phyloP scores from a whole-genome alignment of 257 asterid species.

The Gynochthodes officinalis region DNA sequence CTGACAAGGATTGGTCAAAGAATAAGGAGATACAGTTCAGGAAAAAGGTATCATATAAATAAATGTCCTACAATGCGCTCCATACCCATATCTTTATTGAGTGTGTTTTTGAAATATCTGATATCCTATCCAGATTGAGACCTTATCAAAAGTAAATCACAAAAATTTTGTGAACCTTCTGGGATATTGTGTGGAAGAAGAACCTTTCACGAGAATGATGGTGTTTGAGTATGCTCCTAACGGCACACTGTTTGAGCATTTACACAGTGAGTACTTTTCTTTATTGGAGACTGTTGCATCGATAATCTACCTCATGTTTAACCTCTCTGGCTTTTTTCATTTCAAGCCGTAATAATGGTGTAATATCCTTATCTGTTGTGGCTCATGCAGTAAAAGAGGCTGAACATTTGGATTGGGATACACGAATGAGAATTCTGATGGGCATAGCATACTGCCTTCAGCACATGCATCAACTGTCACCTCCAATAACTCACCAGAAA shows the following conservation, averaged over 20 bases:
- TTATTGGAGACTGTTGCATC: neutral
- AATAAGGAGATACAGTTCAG: constrained; percentile 64
- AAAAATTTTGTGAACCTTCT: constrained; percentile 76
- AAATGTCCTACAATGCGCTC: neutral
- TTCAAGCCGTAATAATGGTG: neutral
- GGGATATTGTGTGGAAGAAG: constrained; percentile 79
- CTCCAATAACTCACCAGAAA: constrained; percentile 58
- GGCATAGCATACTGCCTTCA: constrained; percentile 85
- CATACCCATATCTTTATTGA: neutral
- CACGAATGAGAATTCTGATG: constrained; percentile 81
- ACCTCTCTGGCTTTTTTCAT: neutral
- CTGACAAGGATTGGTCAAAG: constrained; percentile 75
- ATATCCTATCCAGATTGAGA: constrained; percentile 53
- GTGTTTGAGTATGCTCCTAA: constrained; percentile 93
- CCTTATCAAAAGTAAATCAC: constrained; percentile 80
- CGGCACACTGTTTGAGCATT: constrained; percentile 90
- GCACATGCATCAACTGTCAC: constrained; percentile 68
- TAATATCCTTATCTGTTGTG: constrained; percentile 11
- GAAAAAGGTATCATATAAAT: constrained; percentile 50
- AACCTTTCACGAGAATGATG: constrained; percentile 88
- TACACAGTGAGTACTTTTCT: constrained; percentile 63
- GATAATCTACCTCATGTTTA: neutral
- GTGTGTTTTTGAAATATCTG: constrained; percentile 7
- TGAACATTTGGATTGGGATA: constrained; percentile 79
- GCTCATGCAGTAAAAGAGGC: constrained; percentile 67